These are phyloP conservation scores for Lomentospora prolificans DNA, from an alignment of 2,329 filamentous ascomycete genomes.

Conservation along the genomic window DNA sequence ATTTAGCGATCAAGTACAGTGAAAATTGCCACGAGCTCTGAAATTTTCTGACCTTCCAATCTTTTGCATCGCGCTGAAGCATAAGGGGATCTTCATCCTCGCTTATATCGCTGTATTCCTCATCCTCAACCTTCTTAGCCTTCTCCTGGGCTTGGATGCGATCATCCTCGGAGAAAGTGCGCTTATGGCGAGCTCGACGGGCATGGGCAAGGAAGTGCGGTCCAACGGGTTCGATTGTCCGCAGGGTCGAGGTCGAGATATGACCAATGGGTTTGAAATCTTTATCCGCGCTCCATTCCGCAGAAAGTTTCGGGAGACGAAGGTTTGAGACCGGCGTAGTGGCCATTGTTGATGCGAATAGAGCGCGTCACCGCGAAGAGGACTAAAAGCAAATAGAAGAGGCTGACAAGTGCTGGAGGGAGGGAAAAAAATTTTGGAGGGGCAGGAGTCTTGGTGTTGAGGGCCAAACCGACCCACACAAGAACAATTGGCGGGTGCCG, in stretches of 20 bases:
- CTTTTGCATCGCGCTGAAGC: constrained; percentile 88
- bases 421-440: constrained; percentile 4
- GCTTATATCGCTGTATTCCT: constrained; percentile 82
- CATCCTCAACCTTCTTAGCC: constrained; percentile 90
- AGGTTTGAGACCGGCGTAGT: constrained; percentile 49
- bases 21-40: neutral
- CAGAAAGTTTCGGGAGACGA: constrained; percentile 65
- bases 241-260: constrained; percentile 67
- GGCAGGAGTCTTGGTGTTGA: neutral
- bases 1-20: neutral
- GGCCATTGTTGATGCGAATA: constrained; percentile 50
- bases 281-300: constrained; percentile 78
- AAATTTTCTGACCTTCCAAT: constrained; percentile 73
- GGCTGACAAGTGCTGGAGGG: constrained; percentile 8
- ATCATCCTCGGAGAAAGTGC: constrained; percentile 97
- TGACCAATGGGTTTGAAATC: constrained; percentile 80
- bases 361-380: too few relatives aligned
- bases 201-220: constrained; percentile 97
- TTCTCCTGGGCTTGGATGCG: constrained; percentile 91
- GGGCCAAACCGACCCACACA: too few relatives aligned
- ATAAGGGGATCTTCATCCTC: constrained; percentile 90
- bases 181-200: constrained; percentile 88
- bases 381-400: too few relatives aligned
- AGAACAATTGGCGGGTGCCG: too few relatives aligned
- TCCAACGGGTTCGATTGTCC: constrained; percentile 90